phyloP scores from a whole-genome alignment of 352 stramenopile species.

The Peronospora tabacina region DNA sequence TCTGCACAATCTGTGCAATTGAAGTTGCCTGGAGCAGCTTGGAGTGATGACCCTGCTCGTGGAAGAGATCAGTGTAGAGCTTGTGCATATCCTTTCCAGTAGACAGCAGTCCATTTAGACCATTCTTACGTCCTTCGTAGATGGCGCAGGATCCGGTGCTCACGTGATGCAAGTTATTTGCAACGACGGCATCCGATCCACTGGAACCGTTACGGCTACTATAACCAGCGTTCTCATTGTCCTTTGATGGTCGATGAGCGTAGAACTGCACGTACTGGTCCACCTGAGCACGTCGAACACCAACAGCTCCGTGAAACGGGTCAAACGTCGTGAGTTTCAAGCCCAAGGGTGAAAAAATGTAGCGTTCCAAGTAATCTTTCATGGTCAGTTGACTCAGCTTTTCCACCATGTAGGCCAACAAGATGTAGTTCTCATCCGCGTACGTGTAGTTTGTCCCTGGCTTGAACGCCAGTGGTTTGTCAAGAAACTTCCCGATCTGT shows the following conservation, averaged over 20 bases:
- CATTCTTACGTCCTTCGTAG: slow-evolving; percentile 32
- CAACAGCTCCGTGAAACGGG: slow-evolving; percentile 26
- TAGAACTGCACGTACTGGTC: slow-evolving; percentile 55
- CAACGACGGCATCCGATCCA: slow-evolving; percentile 4
- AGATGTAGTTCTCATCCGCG: slow-evolving; percentile 44
- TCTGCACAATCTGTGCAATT: slow-evolving; percentile 38
- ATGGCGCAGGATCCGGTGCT: slow-evolving; percentile 45
- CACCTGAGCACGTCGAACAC: slow-evolving; percentile 30
- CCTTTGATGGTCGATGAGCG: slow-evolving; percentile 12
- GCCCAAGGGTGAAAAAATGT: slow-evolving; percentile 30
- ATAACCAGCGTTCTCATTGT: not conserved
- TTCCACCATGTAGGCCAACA: slow-evolving; percentile 59
- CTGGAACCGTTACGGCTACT: slow-evolving; percentile 8
- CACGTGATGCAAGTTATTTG: slow-evolving; percentile 27
- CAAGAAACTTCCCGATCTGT: slow-evolving; percentile 43
- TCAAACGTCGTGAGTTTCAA: slow-evolving; percentile 49
- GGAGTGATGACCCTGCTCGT: slow-evolving; percentile 29
- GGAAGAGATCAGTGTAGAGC: slow-evolving; percentile 55
- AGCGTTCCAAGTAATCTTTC: slow-evolving; percentile 33
- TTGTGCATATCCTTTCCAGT: slow-evolving; percentile 53
- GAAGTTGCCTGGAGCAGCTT: slow-evolving; percentile 38
- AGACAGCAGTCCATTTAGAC: slow-evolving; percentile 37
- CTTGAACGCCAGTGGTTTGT: slow-evolving; percentile 41
- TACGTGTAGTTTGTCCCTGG: slow-evolving; percentile 48
- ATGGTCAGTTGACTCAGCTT: slow-evolving; percentile 40